Evolutionary conservation across 1,284 basidiomycete species (phyloP), one percentile per base, ranked within the genome.

Genomic region (Trametes polyzona): DNA sequence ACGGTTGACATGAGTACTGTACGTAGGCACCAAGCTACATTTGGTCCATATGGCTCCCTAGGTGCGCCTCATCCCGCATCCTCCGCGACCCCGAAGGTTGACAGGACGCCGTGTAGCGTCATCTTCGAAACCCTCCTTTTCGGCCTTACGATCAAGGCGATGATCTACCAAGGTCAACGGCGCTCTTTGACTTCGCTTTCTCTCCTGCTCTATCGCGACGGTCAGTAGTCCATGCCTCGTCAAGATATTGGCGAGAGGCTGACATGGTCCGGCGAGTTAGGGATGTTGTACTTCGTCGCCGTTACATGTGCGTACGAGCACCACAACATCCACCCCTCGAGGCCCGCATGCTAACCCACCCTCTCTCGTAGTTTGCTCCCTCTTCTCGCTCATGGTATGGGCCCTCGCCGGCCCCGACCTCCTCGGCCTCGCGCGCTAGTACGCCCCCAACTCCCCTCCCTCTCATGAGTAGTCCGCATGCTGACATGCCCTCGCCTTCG

Each of bases 121-220:
- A 33, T 70, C 27, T 72, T 72, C 52, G 70, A 72, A 47, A 65
- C 69, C 33, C 64, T 71, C 55, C 66, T 72, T 61, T 72, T 72
- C 51, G 58, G 47, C 7, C 65, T 71, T 17, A 72, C 70, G 0
- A 57, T 71, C 39, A 42, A 57, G 24, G 69, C 68, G 23, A 61
- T 71, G 63, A 47, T 69, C 35, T 52, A 57, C 6, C 65, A 67
- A 57, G 64, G 67, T 30, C 58, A 57, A 46, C 60, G 63, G 27
- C 65, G 58, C 39, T 67, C 67, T 5, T 63, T 72, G 37, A 69
- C 58, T 36, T 61, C 65, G 2, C 60, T 72, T 19, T 67, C 66
- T 9, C 61, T 68, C 35, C 68, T 72, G 24, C 59, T 72, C 16
- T 72, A 69, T 39, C 71, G 69, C 33, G 70, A 72, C 55, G 71